Percentiles rank a stretch among this genome's conserved stretches.
Evolutionary conservation across 73 alveolate species (phyloP).

Genomic region (Paraurostyla sp.): DNA sequence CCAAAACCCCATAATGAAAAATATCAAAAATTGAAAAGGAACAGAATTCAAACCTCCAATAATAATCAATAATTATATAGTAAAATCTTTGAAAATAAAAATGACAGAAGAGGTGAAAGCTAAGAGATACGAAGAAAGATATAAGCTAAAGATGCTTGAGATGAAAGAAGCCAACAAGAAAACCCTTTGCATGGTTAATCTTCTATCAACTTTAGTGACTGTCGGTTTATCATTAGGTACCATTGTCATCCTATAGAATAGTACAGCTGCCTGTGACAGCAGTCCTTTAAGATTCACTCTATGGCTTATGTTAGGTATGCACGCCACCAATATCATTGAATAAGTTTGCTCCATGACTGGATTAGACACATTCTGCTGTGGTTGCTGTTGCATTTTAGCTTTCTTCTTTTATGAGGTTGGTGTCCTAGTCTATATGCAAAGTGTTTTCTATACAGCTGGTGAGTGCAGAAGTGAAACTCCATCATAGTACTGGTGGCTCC

Average conservation of each 20-base stretch:
- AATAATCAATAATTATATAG: not conserved
- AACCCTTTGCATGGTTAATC: not conserved
- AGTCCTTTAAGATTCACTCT: not conserved
- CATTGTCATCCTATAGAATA: not conserved
- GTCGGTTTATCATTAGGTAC: not conserved
- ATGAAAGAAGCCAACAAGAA: constrained; percentile 26
- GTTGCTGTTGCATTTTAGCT: not conserved
- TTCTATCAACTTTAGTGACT: not conserved
- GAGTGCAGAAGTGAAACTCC: not conserved
- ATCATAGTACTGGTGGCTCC: constrained; percentile 14
- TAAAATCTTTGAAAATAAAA: constrained; percentile 22
- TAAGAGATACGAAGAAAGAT: constrained; percentile 8
- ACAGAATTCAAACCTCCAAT: not conserved
- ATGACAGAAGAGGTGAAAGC: not conserved
- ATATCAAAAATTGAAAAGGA: not conserved
- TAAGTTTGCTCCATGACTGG: constrained; percentile 47
- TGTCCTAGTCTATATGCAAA: constrained; percentile 14
- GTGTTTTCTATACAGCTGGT: constrained; percentile 22
- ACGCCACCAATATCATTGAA: constrained; percentile 36
- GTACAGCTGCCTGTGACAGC: not conserved
- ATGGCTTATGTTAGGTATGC: constrained; percentile 56
- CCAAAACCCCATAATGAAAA: not conserved
- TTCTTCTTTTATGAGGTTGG: constrained; percentile 43
- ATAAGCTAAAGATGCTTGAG: not conserved
- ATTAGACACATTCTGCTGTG: constrained; percentile 16